Percentiles rank a stretch among this genome's conserved stretches.
These are phyloP conservation scores for Paraleonurus japonicus DNA, from an alignment of 257 asterid species.

Conservation along the genomic window DNA sequence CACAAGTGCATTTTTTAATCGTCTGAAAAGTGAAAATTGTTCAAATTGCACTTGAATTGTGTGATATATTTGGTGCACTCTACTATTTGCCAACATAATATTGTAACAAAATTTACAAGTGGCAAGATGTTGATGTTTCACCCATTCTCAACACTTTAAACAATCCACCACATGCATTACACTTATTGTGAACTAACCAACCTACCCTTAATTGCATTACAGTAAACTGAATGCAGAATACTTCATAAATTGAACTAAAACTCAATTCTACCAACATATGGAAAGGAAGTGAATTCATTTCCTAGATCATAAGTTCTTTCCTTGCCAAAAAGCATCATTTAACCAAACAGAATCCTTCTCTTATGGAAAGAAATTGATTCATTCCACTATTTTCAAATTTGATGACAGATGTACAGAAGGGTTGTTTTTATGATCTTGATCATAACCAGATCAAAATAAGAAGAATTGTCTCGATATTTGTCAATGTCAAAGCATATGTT, in stretches of 20 bases:
- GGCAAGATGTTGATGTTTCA: background rate
- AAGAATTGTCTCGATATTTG: background rate
- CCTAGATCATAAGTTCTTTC: background rate
- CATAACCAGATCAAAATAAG: background rate
- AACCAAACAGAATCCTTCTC: background rate
- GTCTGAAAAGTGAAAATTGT: no score
- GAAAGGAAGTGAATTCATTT: background rate
- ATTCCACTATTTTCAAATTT: background rate
- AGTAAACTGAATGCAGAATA: constrained; percentile 5
- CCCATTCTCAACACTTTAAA: background rate
- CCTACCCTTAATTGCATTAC: background rate
- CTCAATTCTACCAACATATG: background rate
- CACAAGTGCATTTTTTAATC: no score
- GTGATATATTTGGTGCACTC: no score
- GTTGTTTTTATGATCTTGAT: background rate
- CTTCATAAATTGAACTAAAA: background rate
- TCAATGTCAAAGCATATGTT: background rate
- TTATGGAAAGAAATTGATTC: background rate
- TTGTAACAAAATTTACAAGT: background rate
- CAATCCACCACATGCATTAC: background rate
- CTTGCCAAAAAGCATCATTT: background rate
- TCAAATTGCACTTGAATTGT: no score
- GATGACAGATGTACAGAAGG: background rate
- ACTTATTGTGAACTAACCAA: constrained; percentile 4
- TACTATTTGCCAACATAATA: background rate